Evolutionary conservation across 2,329 filamentous ascomycete species (phyloP).

Genomic region (Ceratocystis harringtonii): DNA sequence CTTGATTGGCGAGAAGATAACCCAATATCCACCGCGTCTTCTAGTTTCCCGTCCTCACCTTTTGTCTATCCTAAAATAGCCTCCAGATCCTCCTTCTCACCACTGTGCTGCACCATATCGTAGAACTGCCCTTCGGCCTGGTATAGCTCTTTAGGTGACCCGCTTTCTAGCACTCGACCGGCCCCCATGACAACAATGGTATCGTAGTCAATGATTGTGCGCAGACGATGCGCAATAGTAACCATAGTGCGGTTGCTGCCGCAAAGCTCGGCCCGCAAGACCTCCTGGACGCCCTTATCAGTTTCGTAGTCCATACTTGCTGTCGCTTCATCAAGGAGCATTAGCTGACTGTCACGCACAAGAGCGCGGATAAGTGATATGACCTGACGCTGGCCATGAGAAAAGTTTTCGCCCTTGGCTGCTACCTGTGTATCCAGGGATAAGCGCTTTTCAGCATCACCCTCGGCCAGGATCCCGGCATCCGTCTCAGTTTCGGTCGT

Average conservation of each 20-base stretch:
- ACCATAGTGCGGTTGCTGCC: constrained; percentile 31
- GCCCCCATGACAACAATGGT: constrained; percentile 34
- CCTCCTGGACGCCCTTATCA: constrained; percentile 32
- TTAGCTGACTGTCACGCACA: constrained; percentile 32
- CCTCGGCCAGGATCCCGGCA: constrained; percentile 10
- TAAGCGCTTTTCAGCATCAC: constrained; percentile 21
- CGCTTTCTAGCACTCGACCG: constrained; percentile 33
- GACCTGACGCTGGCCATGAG: constrained; percentile 35
- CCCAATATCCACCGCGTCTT: background rate
- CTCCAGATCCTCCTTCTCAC: constrained; percentile 29
- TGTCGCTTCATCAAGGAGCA: constrained; percentile 36
- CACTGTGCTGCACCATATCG: constrained; percentile 41
- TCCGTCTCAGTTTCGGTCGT: constrained; percentile 12
- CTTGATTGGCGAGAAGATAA: no score
- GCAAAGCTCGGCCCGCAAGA: constrained; percentile 33
- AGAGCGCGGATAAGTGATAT: constrained; percentile 34
- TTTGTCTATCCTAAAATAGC: constrained; percentile 7
- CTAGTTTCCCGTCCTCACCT: background rate
- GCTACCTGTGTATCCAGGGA: constrained; percentile 28
- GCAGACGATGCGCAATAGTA: constrained; percentile 35
- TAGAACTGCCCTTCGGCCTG: constrained; percentile 33
- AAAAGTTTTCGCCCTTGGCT: constrained; percentile 32
- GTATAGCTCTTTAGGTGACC: constrained; percentile 34
- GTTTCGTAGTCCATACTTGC: constrained; percentile 36
- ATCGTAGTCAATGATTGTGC: constrained; percentile 38